These are phyloP conservation scores for Ophiorrhiza pumila DNA, from an alignment of 257 asterid genomes.

Conservation along the genomic window DNA sequence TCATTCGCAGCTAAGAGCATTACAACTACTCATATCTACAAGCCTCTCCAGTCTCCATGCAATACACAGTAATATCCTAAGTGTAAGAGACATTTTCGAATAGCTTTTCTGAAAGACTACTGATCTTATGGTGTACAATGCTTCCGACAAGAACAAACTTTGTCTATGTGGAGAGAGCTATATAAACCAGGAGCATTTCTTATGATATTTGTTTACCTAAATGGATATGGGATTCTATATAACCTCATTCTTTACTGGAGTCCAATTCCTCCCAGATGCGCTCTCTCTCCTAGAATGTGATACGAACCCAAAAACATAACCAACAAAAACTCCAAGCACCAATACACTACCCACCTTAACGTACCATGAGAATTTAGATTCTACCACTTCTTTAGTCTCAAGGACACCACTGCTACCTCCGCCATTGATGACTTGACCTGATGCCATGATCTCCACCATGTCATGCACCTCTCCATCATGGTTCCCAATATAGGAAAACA, in stretches of 20 bases:
- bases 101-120: background rate
- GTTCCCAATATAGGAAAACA: slow-evolving; percentile 72
- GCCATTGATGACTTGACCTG: slow-evolving; percentile 62
- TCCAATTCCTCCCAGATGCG: slow-evolving; percentile 41
- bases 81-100: background rate
- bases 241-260: slow-evolving; percentile 59
- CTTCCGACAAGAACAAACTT: background rate
- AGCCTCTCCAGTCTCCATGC: background rate
- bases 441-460: slow-evolving; percentile 71
- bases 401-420: slow-evolving; percentile 15
- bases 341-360: slow-evolving; percentile 48
- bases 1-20: background rate
- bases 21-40: background rate
- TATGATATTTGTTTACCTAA: slow-evolving; percentile 9
- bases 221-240: slow-evolving; percentile 11
- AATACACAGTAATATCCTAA: background rate
- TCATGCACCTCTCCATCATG: slow-evolving; percentile 91
- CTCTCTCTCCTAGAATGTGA: slow-evolving; percentile 43
- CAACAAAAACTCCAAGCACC: slow-evolving; percentile 69
- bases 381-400: slow-evolving; percentile 2
- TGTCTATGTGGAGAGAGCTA: background rate
- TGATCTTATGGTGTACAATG: background rate
- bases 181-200: slow-evolving; percentile 1
- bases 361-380: slow-evolving; percentile 46
- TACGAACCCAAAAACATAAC: slow-evolving; percentile 58